Evolutionary conservation across 129 eudicot species (phyloP).

Genomic region (Flaveria linearis): DNA sequence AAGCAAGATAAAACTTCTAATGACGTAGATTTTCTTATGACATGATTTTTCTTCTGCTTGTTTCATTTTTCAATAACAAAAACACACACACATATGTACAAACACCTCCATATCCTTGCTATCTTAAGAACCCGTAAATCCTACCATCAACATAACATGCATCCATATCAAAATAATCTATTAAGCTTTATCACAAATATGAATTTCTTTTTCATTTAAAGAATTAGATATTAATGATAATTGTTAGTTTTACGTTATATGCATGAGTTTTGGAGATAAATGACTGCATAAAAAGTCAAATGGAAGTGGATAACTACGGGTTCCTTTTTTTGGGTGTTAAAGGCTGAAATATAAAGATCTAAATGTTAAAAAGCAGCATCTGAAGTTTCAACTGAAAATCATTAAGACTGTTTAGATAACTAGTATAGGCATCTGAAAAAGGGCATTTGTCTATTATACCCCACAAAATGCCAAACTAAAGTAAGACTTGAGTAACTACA

Average conservation of each 20-base stretch:
- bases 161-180: constrained; percentile 5
- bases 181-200: neutral
- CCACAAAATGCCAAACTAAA: neutral
- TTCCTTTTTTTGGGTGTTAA: neutral
- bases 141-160: constrained; percentile 1
- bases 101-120: constrained; percentile 17
- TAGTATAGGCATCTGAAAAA: neutral
- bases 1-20: constrained; percentile 1
- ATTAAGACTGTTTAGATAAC: neutral
- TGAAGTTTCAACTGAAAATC: constrained; percentile 1
- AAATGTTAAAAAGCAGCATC: neutral
- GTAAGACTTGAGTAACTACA: constrained; percentile 10
- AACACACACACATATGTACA: constrained; percentile 11
- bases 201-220: neutral
- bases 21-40: neutral
- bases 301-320: constrained; percentile 1
- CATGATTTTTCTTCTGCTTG: constrained; percentile 7
- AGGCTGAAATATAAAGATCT: constrained; percentile 12
- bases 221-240: neutral
- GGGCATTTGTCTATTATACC: constrained; percentile 13
- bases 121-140: constrained; percentile 2
- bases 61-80: constrained; percentile 3
- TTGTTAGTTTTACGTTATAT: neutral
- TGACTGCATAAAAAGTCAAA: constrained; percentile 7
- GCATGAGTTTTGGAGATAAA: constrained; percentile 2